Base-by-base conservation (phyloP, 805 yeast genomes). In the Nakazawaea ernobii region DNA sequence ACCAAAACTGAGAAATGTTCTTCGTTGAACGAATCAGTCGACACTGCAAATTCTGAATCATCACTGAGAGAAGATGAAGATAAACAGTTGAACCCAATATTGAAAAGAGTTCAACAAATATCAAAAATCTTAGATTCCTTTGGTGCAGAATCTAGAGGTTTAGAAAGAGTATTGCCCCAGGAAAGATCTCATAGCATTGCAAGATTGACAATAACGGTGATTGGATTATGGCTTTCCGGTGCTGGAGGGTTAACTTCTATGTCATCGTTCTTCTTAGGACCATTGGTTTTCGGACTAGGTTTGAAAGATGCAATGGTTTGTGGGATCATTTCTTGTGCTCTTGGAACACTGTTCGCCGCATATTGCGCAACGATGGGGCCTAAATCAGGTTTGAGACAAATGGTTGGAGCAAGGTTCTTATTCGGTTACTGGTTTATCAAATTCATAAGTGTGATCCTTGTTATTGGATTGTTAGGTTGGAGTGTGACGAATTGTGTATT, bases 341-440 rank as follows among this genome's bases (percentile, higher is more conserved):
- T 85, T 2, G 97, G 97, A 0, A 82, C 94, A 58, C 61, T 75
- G 6, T 68, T 87, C 27, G 95, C 95, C 2, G 94, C 88, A 0
- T 87, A 86, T 59, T 86, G 94, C 60, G 75, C 95, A 5, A 74
- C 81, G 4, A 81, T 89, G 89, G 97, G 97, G 2, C 95, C 97
- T 1, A 73, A 89, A 49, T 86, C 95, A 0, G 97, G 97, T 0
- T 78, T 94, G 52, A 72, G 97, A 57, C 95, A 89, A 59, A 85
- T 89, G 90, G 91, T 88, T 8, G 75, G 86, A 20, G 84, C 90
- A 1, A 71, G 95, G 52, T 87, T 74, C 55, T 67, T 87, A 41
- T 89, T 88, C 61, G 97, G 97, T 1, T 84, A 91, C 81, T 85
- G 84, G 83, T 79, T 82, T 54, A 90, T 89, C 35, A 84, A 85